A percentile compares a stretch with the other conserved stretches of the same genome.
These are phyloP conservation scores for Pseudopyrenochaeta lycopersici DNA, from an alignment of 2,329 filamentous ascomycete genomes.

Conservation along the genomic window DNA sequence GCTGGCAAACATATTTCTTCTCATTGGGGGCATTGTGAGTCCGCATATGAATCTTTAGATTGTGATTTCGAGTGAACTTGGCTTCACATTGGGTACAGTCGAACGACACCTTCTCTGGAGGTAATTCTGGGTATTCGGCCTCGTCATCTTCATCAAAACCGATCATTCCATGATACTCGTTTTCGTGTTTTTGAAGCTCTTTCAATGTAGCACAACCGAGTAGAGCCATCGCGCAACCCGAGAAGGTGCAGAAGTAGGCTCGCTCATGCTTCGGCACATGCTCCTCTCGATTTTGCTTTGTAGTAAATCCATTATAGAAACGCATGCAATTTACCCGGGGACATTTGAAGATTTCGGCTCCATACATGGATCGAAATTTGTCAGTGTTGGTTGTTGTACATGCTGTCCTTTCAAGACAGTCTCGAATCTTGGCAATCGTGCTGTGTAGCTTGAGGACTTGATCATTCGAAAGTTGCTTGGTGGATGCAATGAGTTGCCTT, in stretches of 20 bases:
- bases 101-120: too few species aligned
- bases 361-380: constrained; percentile 2
- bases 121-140: constrained; percentile 8
- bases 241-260: constrained; percentile 4
- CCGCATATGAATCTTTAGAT: too few species aligned
- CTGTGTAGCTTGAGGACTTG: background rate
- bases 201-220: constrained; percentile 6
- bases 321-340: constrained; percentile 9
- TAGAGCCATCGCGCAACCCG: constrained; percentile 1
- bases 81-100: too few species aligned
- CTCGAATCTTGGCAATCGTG: background rate
- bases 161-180: constrained; percentile 1
- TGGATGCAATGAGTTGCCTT: constrained; percentile 5
- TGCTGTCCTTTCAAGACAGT: background rate
- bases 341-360: constrained; percentile 8
- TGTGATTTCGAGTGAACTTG: too few species aligned
- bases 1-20: too few species aligned
- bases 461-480: constrained; percentile 5
- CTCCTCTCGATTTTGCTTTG: constrained; percentile 2
- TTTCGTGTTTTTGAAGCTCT: constrained; percentile 10
- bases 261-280: constrained; percentile 14
- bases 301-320: constrained; percentile 8
- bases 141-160: constrained; percentile 1
- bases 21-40: too few species aligned
- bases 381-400: background rate